Evolutionary conservation across 495 filamentous ascomycete species (phyloP), one percentile per base, ranked within the genome.

Genomic region (Lasiosphaeria ovina): DNA sequence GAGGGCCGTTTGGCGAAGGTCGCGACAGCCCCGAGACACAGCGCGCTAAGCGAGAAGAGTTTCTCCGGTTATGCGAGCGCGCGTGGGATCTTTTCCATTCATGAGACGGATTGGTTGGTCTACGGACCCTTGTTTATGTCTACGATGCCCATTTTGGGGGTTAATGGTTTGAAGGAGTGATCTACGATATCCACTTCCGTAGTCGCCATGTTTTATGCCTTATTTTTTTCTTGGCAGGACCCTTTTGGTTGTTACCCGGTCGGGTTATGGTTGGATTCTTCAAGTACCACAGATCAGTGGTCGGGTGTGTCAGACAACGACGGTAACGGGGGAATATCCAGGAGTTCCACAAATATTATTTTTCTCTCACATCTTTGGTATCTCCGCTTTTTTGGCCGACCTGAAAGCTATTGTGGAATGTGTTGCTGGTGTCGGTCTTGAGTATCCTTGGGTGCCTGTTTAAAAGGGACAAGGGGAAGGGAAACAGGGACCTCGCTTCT

Each of bases 1-100:
- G 81, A 54, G 87, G 80, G 9, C 89, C 88, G 2, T 92, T 93
- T 61, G 89, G 90, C 47, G 84, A 85, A 42, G 88, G 87, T 8
- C 77, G 91, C 51, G 89, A 94, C 62, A 91, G 90, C 51, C 91
- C 92, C 4, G 91, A 92, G 59, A 89, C 85, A n/a, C 84, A 92
- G 69, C 78, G 84, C 58, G 86, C 84, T 72, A 98, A 98, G 86
- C 91, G 93, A 72, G 93, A 96, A 50, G 93, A 98, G 69, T 98
- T 98, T 70, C 74, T 98, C 63, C 77, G 81, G 51, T 75, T 98
- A 47, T 98, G 94, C 69, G 85, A 88, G 54, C 80, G 91, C 67
- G 93, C 93, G 32, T 98, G 94, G 94, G 94, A 98, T 77, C 70
- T 98, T 55, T 95, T 98, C 72, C 94, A 98, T 78, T 97, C 92